Base-by-base conservation (phyloP, 2,329 filamentous ascomycete genomes). In the Exophiala sideris region DNA sequence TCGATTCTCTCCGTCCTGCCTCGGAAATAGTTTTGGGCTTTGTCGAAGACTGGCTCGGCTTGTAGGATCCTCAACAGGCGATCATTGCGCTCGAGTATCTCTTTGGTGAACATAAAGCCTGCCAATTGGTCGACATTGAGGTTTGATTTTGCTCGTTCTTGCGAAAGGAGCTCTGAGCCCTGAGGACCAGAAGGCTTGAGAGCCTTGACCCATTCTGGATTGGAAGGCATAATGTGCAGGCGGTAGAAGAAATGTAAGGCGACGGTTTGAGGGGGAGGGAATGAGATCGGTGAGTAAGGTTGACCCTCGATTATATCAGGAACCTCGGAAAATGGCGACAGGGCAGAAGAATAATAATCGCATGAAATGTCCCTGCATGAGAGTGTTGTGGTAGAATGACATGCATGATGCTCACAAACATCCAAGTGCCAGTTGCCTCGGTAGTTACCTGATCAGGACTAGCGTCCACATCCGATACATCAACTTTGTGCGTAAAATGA, bases 21-120 rank as follows among this genome's bases (percentile, higher is more conserved):
- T 61, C 82, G 79, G 68, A 88, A 88, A 72, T 89, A 89, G 67
- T 90, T 89, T 60, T 87, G 83, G 2, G 83, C 83, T 73, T 91
- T 91, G 71, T 91, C 85, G 62, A 91, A 91, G 52, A 89, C 79
- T 48, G 82, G 80, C 54, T 91, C 86, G 0, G 77, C 68, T 62
- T 84, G 74, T 4, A 91, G 77, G n/a, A 89, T 77, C 45, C 79
- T 72, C 5, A 89, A 73, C 24, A 91, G 77, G 20, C 73, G 74
- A 1, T 79, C 71, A 64, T 85, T 84, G 40, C 80, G 76, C 52
- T 84, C 76, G 9, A 90, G 75, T 4, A 77, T 76, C 54, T 85
- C 79, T 64, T 83, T 82, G 18, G 85, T 87, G 69, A 88, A 87
- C 44, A 91, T 76, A 64, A 88, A 84, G 48, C 82, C 76, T 44